Evolutionary conservation across 176 grass and related monocot genomes (phyloP).

Genomic region (Carex parvula): DNA sequence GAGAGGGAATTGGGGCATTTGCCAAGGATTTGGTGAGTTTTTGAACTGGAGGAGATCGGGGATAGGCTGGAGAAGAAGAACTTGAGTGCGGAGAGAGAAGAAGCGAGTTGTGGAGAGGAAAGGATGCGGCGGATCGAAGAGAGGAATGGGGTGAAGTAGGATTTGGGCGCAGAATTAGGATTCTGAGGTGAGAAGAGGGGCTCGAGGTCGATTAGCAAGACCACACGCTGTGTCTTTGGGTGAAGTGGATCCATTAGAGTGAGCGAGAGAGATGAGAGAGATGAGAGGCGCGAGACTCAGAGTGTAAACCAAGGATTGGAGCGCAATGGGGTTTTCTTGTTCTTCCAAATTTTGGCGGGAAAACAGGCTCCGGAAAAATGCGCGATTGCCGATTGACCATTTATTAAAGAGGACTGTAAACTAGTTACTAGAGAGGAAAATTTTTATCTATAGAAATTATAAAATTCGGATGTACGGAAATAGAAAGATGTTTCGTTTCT

Average conservation of each 20-base stretch:
- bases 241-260: slow-evolving; percentile 7
- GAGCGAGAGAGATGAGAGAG: slow-evolving; percentile 21
- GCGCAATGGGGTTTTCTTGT: background rate
- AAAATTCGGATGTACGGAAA: too few species aligned
- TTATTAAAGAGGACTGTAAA: too few species aligned
- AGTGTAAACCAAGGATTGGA: background rate
- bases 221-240: slow-evolving; percentile 25
- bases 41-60: slow-evolving; percentile 34
- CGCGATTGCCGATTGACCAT: too few species aligned
- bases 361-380: background rate
- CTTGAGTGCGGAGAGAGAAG: slow-evolving; percentile 42
- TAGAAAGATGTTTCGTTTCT: too few species aligned
- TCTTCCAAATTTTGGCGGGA: background rate
- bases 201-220: slow-evolving; percentile 39
- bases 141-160: slow-evolving; percentile 21
- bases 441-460: too few species aligned
- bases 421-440: too few species aligned
- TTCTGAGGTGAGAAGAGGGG: slow-evolving; percentile 16
- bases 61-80: slow-evolving; percentile 43
- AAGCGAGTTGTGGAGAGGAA: slow-evolving; percentile 19
- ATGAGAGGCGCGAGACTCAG: background rate
- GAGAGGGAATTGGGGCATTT: slow-evolving; percentile 38
- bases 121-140: slow-evolving; percentile 26
- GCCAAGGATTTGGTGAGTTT: slow-evolving; percentile 32
- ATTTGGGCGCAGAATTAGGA: background rate